phyloP scores from a whole-genome alignment of 2,329 filamentous ascomycete genomes.

The Blastomyces parvus region DNA sequence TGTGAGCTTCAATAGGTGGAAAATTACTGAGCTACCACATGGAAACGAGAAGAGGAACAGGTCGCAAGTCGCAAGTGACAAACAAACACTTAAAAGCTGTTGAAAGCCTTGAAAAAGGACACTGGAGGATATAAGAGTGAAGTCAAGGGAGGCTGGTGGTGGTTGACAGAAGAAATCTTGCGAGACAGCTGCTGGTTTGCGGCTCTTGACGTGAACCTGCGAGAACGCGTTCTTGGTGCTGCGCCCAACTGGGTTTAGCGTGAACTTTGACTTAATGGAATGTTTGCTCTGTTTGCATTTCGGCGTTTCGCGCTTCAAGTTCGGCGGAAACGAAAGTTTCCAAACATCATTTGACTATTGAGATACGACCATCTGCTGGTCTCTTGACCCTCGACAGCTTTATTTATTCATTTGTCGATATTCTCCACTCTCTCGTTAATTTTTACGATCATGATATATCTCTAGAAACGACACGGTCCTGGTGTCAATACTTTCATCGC shows the following conservation, averaged over 20 bases:
- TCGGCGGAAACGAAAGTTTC: no score
- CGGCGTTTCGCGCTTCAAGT: background rate
- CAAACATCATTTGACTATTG: no score
- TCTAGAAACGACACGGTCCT: background rate
- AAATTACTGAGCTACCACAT: background rate
- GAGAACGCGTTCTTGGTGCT: background rate
- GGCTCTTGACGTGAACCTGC: background rate
- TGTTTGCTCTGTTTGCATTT: slow-evolving; percentile 19
- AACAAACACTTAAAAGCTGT: background rate
- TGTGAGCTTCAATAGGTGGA: background rate
- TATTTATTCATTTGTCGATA: background rate
- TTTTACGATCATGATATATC: background rate
- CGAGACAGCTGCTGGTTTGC: background rate
- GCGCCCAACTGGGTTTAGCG: slow-evolving; percentile 6
- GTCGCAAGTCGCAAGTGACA: background rate
- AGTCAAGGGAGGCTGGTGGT: background rate
- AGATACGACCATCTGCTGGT: background rate
- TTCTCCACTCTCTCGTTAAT: background rate
- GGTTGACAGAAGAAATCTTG: background rate
- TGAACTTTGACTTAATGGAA: background rate
- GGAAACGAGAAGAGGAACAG: background rate
- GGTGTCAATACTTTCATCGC: background rate
- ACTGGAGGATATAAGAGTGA: background rate
- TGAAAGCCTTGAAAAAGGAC: no score
- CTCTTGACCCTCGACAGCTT: background rate